These are phyloP conservation scores for Penicillium desertorum DNA, from an alignment of 495 filamentous ascomycete genomes.

Conservation along the genomic window DNA sequence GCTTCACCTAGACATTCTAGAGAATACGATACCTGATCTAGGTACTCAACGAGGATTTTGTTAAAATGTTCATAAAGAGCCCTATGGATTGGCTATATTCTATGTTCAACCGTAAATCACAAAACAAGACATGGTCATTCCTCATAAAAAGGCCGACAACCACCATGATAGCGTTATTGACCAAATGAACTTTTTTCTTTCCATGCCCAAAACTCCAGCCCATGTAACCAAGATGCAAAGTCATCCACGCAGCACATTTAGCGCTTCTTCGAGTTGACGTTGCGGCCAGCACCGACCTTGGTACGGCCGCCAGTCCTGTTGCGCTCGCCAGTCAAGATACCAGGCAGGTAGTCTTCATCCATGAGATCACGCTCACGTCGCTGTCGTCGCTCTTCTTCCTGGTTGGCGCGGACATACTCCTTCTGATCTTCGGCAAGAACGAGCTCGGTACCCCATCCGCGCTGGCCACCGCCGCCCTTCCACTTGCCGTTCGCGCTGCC, in stretches of 20 bases:
- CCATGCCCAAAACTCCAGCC: constrained; percentile 37
- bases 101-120: constrained; percentile 18
- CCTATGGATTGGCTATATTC: constrained; percentile 21
- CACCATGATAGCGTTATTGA: constrained; percentile 8
- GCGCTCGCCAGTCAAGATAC: constrained; percentile 79
- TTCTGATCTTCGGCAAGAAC: constrained; percentile 96
- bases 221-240: constrained; percentile 30
- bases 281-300: constrained; percentile 81
- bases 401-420: constrained; percentile 70
- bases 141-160: constrained; percentile 22
- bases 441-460: constrained; percentile 77
- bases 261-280: constrained; percentile 79
- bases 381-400: constrained; percentile 61
- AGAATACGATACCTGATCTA: constrained; percentile 17
- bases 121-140: constrained; percentile 21
- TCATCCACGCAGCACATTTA: constrained; percentile 28
- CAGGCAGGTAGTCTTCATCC: constrained; percentile 91
- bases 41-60: constrained; percentile 5
- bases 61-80: constrained; percentile 17
- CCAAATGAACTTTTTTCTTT: constrained; percentile 29
- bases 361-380: constrained; percentile 73
- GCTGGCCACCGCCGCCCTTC: constrained; percentile 74
- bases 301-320: constrained; percentile 61
- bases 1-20: constrained; percentile 4
- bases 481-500: constrained; percentile 77